Percentiles rank a stretch among this genome's conserved stretches.
Evolutionary conservation across 805 yeast species (phyloP).

Genomic region (Middelhovenomyces tepae): DNA sequence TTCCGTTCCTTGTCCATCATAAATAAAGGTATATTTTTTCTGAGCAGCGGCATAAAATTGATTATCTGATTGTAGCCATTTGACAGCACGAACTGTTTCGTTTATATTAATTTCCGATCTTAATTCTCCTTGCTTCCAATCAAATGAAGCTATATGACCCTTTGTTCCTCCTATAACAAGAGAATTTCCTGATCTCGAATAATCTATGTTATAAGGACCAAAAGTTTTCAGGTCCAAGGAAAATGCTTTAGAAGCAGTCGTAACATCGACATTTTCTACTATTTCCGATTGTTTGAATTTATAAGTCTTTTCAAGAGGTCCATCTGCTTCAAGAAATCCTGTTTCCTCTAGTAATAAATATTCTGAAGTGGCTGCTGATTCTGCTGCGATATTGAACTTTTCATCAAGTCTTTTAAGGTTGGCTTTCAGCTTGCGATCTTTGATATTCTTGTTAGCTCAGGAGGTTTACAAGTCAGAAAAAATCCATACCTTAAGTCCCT

Average conservation of each 20-base stretch:
- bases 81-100: conserved; percentile 87
- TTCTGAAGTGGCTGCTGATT: conserved; percentile 80
- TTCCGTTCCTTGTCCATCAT: conserved; percentile 86
- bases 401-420: conserved; percentile 60
- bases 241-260: conserved; percentile 66
- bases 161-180: conserved; percentile 77
- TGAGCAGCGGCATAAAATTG: conserved; percentile 96
- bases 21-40: conserved; percentile 85
- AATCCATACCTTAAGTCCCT: conserved; percentile 5
- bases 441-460: too few species aligned
- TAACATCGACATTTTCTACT: conserved; percentile 60
- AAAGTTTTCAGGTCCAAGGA: conserved; percentile 63
- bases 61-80: conserved; percentile 74
- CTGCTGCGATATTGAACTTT: conserved; percentile 69
- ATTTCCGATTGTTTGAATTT: conserved; percentile 79
- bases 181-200: conserved; percentile 80
- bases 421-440: conserved; percentile 54
- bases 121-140: conserved; percentile 83
- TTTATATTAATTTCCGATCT: conserved; percentile 75
- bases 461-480: conserved; percentile 21
- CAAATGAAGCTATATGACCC: conserved; percentile 94
- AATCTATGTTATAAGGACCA: conserved; percentile 80
- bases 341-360: conserved; percentile 72
- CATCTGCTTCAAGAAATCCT: conserved; percentile 88
- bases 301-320: conserved; percentile 84